phyloP scores from a whole-genome alignment of 192 early-diverging fungal genomes.

The Paraglomus brasilianum region DNA sequence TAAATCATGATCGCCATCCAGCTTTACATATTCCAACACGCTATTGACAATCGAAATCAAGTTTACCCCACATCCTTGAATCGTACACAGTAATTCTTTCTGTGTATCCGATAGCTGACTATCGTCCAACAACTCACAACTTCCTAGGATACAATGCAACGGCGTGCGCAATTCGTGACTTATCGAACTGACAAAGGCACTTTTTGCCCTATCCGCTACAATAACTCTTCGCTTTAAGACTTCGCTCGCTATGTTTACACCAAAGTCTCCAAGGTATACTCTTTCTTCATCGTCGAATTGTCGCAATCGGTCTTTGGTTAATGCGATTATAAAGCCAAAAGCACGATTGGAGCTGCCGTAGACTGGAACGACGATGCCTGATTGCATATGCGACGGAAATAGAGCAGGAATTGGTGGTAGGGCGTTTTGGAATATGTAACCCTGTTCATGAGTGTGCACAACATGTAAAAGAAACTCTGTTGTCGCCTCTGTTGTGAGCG shows the following conservation, averaged over 20 bases:
- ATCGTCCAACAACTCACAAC: constrained; percentile 42
- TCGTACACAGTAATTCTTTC: constrained; percentile 37
- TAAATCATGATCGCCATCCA: constrained; percentile 10
- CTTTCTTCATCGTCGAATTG: constrained; percentile 46
- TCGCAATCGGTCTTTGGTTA: constrained; percentile 32
- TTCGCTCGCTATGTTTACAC: constrained; percentile 45
- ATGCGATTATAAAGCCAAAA: constrained; percentile 35
- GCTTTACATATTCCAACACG: constrained; percentile 41
- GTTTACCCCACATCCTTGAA: constrained; percentile 39
- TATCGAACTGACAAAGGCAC: constrained; percentile 44
- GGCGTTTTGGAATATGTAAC: constrained; percentile 27
- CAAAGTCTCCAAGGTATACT: constrained; percentile 49
- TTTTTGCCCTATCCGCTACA: constrained; percentile 50
- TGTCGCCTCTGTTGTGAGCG: neutral
- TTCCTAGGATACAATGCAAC: constrained; percentile 51
- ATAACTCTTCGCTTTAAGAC: constrained; percentile 44
- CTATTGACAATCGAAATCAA: constrained; percentile 43
- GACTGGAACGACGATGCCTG: constrained; percentile 38
- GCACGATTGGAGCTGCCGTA: constrained; percentile 10
- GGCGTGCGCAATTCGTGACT: constrained; percentile 55
- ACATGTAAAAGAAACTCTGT: constrained; percentile 1
- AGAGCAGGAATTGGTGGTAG: constrained; percentile 17
- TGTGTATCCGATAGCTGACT: constrained; percentile 34
- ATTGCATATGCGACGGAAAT: constrained; percentile 1
- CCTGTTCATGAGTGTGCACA: constrained; percentile 6